Conservation (phyloP, 1,284 basidiomycete genomes). For the Cerioporus squamosus region DNA sequence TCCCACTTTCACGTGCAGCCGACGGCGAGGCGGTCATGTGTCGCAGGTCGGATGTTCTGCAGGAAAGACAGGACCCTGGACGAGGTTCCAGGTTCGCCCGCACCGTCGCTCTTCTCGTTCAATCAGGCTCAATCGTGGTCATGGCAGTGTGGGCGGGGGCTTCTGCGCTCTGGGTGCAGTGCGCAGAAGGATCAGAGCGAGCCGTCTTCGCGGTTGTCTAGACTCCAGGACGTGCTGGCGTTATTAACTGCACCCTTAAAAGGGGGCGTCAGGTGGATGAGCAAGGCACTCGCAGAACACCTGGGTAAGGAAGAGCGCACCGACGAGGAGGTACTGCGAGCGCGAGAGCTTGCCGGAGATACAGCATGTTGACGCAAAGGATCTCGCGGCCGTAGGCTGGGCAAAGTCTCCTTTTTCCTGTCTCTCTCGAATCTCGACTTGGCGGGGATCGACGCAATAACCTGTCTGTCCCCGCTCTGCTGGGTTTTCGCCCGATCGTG, state of each 20-base stretch:
- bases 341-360: background rate
- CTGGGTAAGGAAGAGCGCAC: background rate
- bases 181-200: background rate
- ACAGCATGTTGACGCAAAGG: background rate
- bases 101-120: background rate
- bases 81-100: too few species aligned
- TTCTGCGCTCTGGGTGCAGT: background rate
- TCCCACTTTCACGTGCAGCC: too few species aligned
- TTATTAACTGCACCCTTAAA: too few species aligned
- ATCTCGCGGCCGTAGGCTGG: background rate
- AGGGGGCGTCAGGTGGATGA: too few species aligned
- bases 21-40: slow-evolving; percentile 3
- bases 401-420: background rate
- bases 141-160: background rate
- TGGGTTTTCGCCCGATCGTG: too few species aligned
- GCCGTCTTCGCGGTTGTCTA: background rate
- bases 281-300: background rate
- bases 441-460: too few species aligned
- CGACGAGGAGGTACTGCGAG: background rate
- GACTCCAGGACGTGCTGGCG: background rate
- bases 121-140: background rate
- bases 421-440: background rate
- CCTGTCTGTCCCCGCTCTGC: too few species aligned
- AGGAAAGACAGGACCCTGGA: background rate
- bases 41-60: background rate